phyloP scores from a whole-genome alignment of 1,284 basidiomycete species.

The Schizophyllum amplum region DNA sequence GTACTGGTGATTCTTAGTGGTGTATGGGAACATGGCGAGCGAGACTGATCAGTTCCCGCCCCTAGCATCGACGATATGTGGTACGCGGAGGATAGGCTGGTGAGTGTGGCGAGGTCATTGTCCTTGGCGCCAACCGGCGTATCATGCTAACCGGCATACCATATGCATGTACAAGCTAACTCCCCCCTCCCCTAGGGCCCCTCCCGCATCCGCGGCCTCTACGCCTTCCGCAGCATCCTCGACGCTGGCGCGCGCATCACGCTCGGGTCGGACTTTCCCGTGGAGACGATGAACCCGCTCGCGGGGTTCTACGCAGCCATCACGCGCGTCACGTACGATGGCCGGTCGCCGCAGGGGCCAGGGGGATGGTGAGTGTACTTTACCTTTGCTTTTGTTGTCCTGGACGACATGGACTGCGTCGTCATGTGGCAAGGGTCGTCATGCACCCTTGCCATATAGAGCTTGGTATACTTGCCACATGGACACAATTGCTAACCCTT shows the following conservation, averaged over 20 bases:
- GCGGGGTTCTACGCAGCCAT: conserved; percentile 82
- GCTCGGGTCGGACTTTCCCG: conserved; percentile 86
- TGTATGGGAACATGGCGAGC: too few relatives aligned
- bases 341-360: conserved; percentile 74
- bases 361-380: conserved; percentile 61
- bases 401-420: too few relatives aligned
- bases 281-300: conserved; percentile 74
- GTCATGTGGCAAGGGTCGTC: too few relatives aligned
- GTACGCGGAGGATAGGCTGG: conserved; percentile 77
- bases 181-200: conserved; percentile 51
- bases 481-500: too few relatives aligned
- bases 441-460: too few relatives aligned
- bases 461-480: too few relatives aligned
- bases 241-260: conserved; percentile 55
- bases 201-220: conserved; percentile 77
- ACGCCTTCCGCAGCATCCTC: conserved; percentile 74
- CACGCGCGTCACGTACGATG: conserved; percentile 64
- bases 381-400: background rate
- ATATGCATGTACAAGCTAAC: too few relatives aligned
- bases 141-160: conserved; percentile 3
- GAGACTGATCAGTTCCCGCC: background rate
- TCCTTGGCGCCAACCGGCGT: background rate
- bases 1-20: too few relatives aligned
- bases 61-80: conserved; percentile 79
- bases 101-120: conserved; percentile 39